These are phyloP conservation scores for Trichoderma brevicompactum DNA, from an alignment of 2,329 filamentous ascomycete species.

Conservation along the genomic window DNA sequence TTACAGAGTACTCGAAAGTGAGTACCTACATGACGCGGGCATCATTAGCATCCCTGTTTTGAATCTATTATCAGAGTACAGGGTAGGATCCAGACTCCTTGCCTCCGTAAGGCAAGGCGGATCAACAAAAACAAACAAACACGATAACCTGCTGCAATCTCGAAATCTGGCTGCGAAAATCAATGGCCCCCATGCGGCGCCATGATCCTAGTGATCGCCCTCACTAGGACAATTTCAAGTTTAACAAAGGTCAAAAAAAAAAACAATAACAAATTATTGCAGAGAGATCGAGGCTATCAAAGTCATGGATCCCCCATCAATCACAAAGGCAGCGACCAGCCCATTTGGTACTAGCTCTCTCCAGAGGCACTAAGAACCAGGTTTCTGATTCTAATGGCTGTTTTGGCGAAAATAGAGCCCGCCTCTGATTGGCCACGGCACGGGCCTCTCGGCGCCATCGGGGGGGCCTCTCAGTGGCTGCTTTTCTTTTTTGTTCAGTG, in stretches of 20 bases:
- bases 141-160: neutral
- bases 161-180: neutral
- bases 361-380: neutral
- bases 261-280: conserved; percentile 4
- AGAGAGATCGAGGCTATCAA: neutral
- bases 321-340: conserved; percentile 1
- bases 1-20: too few species aligned
- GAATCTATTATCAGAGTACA: neutral
- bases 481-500: neutral
- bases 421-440: conserved; percentile 17
- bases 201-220: neutral
- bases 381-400: too few species aligned
- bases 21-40: too few species aligned
- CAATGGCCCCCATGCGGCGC: neutral
- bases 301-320: conserved; percentile 8
- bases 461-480: conserved; percentile 4
- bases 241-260: neutral
- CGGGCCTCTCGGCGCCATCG: neutral
- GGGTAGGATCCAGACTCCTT: neutral
- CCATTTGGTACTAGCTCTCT: neutral
- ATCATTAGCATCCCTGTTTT: neutral
- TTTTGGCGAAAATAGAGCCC: neutral
- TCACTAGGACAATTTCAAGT: neutral
- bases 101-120: neutral
- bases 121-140: neutral